Conservation (phyloP, 345 rosid genomes). For the Gossypium anomalum region DNA sequence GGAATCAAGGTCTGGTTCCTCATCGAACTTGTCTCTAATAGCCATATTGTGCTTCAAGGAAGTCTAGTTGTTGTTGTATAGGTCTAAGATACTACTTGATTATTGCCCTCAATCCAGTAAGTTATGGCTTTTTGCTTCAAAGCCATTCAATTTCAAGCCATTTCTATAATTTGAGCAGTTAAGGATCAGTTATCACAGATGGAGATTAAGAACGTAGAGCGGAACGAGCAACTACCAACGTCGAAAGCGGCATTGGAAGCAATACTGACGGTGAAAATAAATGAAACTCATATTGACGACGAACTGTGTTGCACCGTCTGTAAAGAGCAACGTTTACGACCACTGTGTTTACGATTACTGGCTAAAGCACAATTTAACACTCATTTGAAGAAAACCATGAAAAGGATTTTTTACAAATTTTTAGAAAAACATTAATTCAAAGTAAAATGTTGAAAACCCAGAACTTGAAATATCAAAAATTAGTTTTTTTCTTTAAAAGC, state of each 20-base stretch:
- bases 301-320: slow-evolving; percentile 88
- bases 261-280: slow-evolving; percentile 56
- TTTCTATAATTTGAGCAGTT: slow-evolving; percentile 78
- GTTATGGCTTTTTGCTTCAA: slow-evolving; percentile 81
- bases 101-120: slow-evolving; percentile 75
- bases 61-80: slow-evolving; percentile 73
- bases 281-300: slow-evolving; percentile 24
- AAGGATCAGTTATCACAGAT: slow-evolving; percentile 76
- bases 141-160: slow-evolving; percentile 77
- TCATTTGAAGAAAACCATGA: too few relatives aligned
- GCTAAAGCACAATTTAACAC: too few relatives aligned
- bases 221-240: slow-evolving; percentile 64
- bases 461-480: too few relatives aligned
- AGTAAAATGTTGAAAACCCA: too few relatives aligned
- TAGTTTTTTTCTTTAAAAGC: too few relatives aligned
- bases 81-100: slow-evolving; percentile 78
- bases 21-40: slow-evolving; percentile 36
- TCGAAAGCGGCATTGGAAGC: slow-evolving; percentile 80
- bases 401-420: too few relatives aligned
- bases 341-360: too few relatives aligned
- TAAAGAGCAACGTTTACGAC: slow-evolving; percentile 38
- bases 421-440: too few relatives aligned
- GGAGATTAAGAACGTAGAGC: slow-evolving; percentile 51
- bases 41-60: slow-evolving; percentile 72
- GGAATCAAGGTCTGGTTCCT: slow-evolving; percentile 34